Base-by-base conservation (phyloP, 2,329 filamentous ascomycete genomes). In the Trichoderma afroharzianum region DNA sequence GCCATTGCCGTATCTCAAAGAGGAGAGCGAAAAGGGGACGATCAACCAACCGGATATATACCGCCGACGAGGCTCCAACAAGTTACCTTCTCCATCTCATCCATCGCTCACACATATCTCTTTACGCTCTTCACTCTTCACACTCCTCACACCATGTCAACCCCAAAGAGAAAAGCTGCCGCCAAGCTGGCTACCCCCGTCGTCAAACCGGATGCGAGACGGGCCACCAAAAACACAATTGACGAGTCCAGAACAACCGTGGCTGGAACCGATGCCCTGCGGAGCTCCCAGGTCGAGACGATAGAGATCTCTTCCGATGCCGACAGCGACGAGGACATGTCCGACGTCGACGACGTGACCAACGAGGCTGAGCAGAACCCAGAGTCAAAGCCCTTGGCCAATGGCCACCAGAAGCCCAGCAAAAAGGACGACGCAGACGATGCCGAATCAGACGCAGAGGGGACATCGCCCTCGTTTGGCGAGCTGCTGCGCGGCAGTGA, bases 401-500 rank as follows among this genome's bases (percentile, higher is more conserved):
- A 80, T 72, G 78, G 77, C 68, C 74, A 77, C 50, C 75, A 71
- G 26, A 70, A 70, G 21, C 62, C 59, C n/a, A 15, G 14, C 33
- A n/a, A 14, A 32, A 73, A 59, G 43, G 76, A 76, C 11, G 75
- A 78, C 5, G 78, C 78, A 26, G 79, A 79, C 53, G 77, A 72
- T 36, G 77, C 77, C 15, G 80, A 79, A 36, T 84, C 84, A 39
- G 85, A 87, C 71, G 83, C 82, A 58, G 85, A 88, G 70, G 82
- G 82, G 6, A 81, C 83, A 21, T 84, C 83, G 33, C 92, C 93
- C 3, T 93, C 94, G 0, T 97, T 98, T 80, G 95, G 94, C 76
- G 95, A 98, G 79, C 88, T 97, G 59, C 86, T 97, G 55, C 91
- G 90, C 75, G 89, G 90, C 71, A 87, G 90, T 72, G 90, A 92